Evolutionary conservation across 1,139 yeast species (phyloP), one percentile per base, ranked within the genome.

Genomic region (Pichia sp.): DNA sequence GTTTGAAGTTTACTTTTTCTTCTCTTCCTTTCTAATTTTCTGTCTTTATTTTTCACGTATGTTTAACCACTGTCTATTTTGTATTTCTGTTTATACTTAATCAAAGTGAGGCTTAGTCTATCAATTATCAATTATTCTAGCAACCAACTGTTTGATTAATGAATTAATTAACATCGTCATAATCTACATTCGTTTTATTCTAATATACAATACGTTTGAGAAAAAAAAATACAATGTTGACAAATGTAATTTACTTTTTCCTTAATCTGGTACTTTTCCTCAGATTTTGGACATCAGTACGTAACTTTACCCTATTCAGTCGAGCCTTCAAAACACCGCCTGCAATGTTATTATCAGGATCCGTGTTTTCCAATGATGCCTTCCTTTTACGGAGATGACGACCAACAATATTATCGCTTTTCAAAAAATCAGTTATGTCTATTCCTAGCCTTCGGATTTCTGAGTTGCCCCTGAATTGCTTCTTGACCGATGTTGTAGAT

Each of bases 281-380:
- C 42, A 48, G 22, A 18, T 46, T 48, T 44, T 53, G 54, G 22
- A 34, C 53, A 41, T 45, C 44, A 3, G 55, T 44, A 19, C 57
- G 50, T 13, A 40, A 16, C 37, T 42, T 54, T 3, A 54, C 57
- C 26, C 55, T 47, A 48, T 54, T 43, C 25, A 54, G 41, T 39
- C 57, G 47, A 8, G 51, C 55, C 22, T 43, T 47, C 10, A 54
- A 42, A 25, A 25, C 52, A 22, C 44, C 44, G 18, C 45, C 45
- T 12, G 31, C 18, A 42, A 26, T 31, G 3, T 16, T 21, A 12
- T 13, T 22, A 13, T 30, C 37, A 16, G 21, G 13, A 4, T 13
- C 28, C 3, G 13, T 30, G 3, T 44, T 41, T 9, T 34, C 39
- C 31, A 34, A 10, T 34, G 45, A n/a, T 2, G 28, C 21, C 26